Base-by-base conservation (phyloP, 352 stramenopile species). In the Aphanomyces cochlioides region DNA sequence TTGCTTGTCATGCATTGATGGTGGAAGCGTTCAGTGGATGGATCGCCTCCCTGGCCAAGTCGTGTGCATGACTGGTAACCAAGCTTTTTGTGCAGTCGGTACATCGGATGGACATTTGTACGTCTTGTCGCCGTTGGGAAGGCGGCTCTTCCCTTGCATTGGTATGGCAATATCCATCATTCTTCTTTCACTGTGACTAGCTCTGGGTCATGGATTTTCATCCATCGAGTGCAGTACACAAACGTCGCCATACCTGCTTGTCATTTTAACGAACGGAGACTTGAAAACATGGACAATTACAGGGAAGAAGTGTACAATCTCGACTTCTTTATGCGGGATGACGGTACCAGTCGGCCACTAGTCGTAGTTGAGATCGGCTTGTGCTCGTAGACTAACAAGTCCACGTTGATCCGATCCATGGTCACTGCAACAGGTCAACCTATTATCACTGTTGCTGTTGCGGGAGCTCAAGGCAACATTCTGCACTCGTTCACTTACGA, bases 401-500 rank as follows among this genome's bases (percentile, higher is more conserved):
- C 59, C 36, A 93, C 87, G 7, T 73, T 95, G 12, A 73, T 95
- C 67, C 78, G 85, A 15, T 90, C 82, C 63, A 79, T 87, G 59
- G 77, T 95, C 36, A 93, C 84, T 36, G 69, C 76, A 2, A 86
- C 78, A 15, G 88, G 88, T 5, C 80, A 90, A 56, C 85, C 88
- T 3, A 85, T 93, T n/a, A 74, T 95, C 41, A 93, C 88, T n/a
- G 88, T 95, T 67, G 86, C 85, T 17, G 78, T 90, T 54, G 81
- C 83, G 3, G 87, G 80, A 40, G 53, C 75, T 7, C 77, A 89
- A 56, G 75, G 65, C 19, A 88, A 80, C 56, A 88, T 76, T 19
- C 66, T 95, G 47, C 69, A 92, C 37, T 92, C 86, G 43, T 95
- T 89, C 75, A 90, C 83, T 13, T 95, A 90, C 41, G 88, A 95